Conservation (phyloP, 2,329 filamentous ascomycete species). For the Neonectria magnoliae region DNA sequence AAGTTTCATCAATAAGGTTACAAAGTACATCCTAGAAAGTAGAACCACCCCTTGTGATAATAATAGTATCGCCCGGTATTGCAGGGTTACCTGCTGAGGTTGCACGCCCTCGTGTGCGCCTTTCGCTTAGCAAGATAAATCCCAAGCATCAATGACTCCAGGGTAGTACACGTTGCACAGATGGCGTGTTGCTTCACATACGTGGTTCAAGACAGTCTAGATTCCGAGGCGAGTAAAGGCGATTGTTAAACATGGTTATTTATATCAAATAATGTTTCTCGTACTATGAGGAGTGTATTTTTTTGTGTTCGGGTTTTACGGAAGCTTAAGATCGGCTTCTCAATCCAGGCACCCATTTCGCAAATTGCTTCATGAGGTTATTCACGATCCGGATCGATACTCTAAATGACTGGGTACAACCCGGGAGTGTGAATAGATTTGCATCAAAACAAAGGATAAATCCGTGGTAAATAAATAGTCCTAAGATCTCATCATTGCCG, state of each 20-base stretch:
- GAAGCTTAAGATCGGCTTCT: no score
- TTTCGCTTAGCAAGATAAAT: neutral
- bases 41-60: neutral
- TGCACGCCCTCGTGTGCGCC: neutral
- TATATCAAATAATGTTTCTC: neutral
- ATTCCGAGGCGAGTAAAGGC: neutral
- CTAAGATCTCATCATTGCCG: neutral
- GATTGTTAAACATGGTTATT: neutral
- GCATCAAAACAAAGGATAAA: neutral
- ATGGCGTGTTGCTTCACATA: neutral
- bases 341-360: no score
- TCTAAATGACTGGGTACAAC: no score
- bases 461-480: fast-evolving
- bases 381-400: neutral
- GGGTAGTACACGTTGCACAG: neutral
- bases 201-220: neutral
- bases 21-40: neutral
- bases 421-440: no score
- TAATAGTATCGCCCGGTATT: neutral
- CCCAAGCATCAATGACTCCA: neutral
- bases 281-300: neutral
- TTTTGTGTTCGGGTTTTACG: no score
- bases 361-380: neutral
- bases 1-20: neutral
- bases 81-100: neutral